A percentile compares a stretch with the other conserved stretches of the same genome.
These are phyloP conservation scores for Phytophthora quininea DNA, from an alignment of 352 stramenopile genomes.

Conservation along the genomic window DNA sequence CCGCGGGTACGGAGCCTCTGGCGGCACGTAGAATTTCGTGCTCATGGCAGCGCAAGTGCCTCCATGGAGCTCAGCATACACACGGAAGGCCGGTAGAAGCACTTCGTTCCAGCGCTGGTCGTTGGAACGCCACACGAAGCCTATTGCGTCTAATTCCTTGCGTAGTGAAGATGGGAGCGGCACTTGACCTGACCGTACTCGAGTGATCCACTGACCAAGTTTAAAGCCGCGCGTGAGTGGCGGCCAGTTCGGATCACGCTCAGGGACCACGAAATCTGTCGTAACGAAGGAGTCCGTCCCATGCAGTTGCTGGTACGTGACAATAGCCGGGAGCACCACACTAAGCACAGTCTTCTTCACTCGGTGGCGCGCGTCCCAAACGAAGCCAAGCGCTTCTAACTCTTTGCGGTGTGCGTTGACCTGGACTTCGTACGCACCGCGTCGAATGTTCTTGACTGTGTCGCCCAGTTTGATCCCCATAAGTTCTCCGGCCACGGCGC, in stretches of 20 bases:
- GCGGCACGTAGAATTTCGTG: conserved; percentile 76
- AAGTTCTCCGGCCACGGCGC: conserved; percentile 82
- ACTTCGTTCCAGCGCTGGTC: conserved; percentile 73
- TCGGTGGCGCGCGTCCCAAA: conserved; percentile 87
- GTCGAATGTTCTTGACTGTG: conserved; percentile 92
- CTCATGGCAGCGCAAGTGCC: conserved; percentile 71
- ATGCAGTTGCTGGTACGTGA: conserved; percentile 52
- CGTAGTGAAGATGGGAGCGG: conserved; percentile 44
- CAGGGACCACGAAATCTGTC: conserved; percentile 76
- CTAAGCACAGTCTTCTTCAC: conserved; percentile 58
- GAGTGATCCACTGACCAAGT: conserved; percentile 78
- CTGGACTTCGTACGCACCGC: conserved; percentile 80
- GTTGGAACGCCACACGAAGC: conserved; percentile 78
- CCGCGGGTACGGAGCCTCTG: conserved; percentile 58
- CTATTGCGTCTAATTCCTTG: conserved; percentile 61
- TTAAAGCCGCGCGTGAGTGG: conserved; percentile 57
- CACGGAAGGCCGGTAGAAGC: conserved; percentile 67
- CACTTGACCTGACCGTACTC: conserved; percentile 55
- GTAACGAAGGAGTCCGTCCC: conserved; percentile 54
- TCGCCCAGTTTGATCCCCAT: conserved; percentile 89
- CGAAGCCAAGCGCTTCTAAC: conserved; percentile 91
- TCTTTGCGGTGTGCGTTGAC: conserved; percentile 71
- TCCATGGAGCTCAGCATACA: conserved; percentile 56
- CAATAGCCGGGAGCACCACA: conserved; percentile 66
- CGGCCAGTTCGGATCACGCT: conserved; percentile 60